Conservation (phyloP, 352 stramenopile genomes). For the Pythium chondricola region DNA sequence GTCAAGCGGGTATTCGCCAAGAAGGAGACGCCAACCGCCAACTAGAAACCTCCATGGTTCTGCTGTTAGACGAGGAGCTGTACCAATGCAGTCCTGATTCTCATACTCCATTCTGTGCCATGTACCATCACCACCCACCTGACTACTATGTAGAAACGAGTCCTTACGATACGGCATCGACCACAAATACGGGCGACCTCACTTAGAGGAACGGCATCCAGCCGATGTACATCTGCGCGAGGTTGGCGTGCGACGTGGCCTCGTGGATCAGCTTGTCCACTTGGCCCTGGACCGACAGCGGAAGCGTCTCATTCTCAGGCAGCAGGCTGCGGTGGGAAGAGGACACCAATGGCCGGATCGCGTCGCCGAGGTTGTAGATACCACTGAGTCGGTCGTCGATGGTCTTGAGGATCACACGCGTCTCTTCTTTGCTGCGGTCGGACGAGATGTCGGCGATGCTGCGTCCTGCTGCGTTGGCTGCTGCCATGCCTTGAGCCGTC, state of each 20-base stretch:
- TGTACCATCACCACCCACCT: too few species aligned
- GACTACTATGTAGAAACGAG: neutral
- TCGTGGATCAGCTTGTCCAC: conserved; percentile 93
- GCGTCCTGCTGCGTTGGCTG: conserved; percentile 20
- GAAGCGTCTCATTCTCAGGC: conserved; percentile 80
- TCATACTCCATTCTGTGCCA: too few species aligned
- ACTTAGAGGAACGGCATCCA: conserved; percentile 90
- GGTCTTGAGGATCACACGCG: conserved; percentile 79
- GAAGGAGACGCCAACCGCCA: conserved; percentile 1
- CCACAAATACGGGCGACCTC: too few species aligned
- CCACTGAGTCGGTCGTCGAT: conserved; percentile 90
- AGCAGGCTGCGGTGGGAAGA: conserved; percentile 58
- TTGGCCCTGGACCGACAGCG: conserved; percentile 90
- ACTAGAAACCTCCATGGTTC: too few species aligned
- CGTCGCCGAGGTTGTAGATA: conserved; percentile 89
- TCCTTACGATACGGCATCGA: too few species aligned
- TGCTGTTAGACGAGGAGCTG: too few species aligned
- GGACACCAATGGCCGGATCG: conserved; percentile 64
- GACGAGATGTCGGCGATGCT: conserved; percentile 45
- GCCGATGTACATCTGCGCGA: conserved; percentile 94
- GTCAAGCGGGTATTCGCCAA: conserved; percentile 66
- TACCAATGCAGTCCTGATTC: too few species aligned
- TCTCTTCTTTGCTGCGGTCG: conserved; percentile 83
- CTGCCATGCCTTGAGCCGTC: conserved; percentile 37
- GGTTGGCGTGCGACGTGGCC: conserved; percentile 88